Base-by-base conservation (phyloP, 768 basidiomycete genomes). In the Daedalea quercina region DNA sequence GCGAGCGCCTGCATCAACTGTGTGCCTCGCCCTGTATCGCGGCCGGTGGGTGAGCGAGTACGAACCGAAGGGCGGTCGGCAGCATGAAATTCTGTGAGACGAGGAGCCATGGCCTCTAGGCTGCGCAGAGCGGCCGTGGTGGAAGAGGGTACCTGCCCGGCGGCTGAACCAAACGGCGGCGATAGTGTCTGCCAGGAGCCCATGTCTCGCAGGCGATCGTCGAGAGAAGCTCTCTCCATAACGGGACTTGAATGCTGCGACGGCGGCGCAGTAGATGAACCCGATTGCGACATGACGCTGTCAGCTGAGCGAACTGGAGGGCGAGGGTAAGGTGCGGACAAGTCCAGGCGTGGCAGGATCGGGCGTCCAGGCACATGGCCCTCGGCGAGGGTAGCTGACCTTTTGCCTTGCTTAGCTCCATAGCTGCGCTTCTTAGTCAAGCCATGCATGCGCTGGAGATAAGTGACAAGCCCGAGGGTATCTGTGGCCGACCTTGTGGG, bases 361-460 rank as follows among this genome's bases (percentile, higher is more conserved):
- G 60, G 60, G 7, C 60, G 50, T 40, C 40, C 46, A 28, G 46
- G 46, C 17, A 33, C n/a, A 6, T 34, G 58, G 35, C 46, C 47
- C 47, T 22, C 49, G 28, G 19, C 45, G 52, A 12, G 46, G 25
- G 37, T 57, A 52, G 8, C 24, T 3, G 53, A 53, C 31, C 58
- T 54, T 52, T 61, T 58, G 22, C 49, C 48, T 2, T 51, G 55
- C 50, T 63, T 65, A 2, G 52, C 40, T 0, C 56, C 56, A 34
- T 59, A 58, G 49, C 51, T 63, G 50, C 63, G 57, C 68, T 85
- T 86, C 69, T 85, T 84, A 8, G 81, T 84, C 44, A 87, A 60
- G 2, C 85, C 85, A 52, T 87, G 84, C 33, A 80, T 75, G 60
- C 82, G 80, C 64, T 86, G 81, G 15, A 86, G 71, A 22, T 80